A percentile compares a stretch with the other conserved stretches of the same genome.
phyloP scores from a whole-genome alignment of 139 green algal species.

The Edaphochlamys debaryana region DNA sequence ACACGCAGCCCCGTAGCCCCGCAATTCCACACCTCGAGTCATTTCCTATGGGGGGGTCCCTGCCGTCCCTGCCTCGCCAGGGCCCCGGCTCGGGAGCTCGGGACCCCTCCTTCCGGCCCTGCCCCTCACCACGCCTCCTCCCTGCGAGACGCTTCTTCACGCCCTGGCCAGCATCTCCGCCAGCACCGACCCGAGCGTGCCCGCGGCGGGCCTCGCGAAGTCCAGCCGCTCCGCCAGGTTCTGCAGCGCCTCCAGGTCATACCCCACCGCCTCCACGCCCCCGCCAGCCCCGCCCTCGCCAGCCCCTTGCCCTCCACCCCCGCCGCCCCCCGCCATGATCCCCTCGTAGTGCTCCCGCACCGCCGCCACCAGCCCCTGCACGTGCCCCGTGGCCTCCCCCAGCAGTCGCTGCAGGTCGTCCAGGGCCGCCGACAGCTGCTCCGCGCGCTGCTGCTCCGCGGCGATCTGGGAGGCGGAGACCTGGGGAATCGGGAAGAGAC shows the following conservation, averaged over 20 bases:
- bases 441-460: conserved; percentile 11
- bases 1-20: too few species aligned
- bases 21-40: too few species aligned
- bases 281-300: background rate
- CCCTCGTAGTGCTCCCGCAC: conserved; percentile 1
- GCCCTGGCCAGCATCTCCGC: too few species aligned
- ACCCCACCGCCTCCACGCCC: background rate
- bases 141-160: too few species aligned
- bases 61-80: too few species aligned
- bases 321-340: background rate
- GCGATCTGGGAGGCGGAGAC: conserved; percentile 1
- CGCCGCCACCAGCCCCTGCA: conserved; percentile 1
- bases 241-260: conserved; percentile 30
- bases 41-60: too few species aligned
- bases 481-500: too few species aligned
- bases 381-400: background rate
- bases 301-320: background rate
- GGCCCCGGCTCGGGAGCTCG: too few species aligned
- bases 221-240: conserved; percentile 39
- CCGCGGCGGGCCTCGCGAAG: background rate
- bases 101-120: too few species aligned
- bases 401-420: conserved; percentile 33
- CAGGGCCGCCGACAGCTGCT: background rate
- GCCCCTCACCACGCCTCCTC: too few species aligned
- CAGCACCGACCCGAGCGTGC: conserved; percentile 23